phyloP scores from a whole-genome alignment of 2,329 filamentous ascomycete species.

The Lachnum nothofagi region DNA sequence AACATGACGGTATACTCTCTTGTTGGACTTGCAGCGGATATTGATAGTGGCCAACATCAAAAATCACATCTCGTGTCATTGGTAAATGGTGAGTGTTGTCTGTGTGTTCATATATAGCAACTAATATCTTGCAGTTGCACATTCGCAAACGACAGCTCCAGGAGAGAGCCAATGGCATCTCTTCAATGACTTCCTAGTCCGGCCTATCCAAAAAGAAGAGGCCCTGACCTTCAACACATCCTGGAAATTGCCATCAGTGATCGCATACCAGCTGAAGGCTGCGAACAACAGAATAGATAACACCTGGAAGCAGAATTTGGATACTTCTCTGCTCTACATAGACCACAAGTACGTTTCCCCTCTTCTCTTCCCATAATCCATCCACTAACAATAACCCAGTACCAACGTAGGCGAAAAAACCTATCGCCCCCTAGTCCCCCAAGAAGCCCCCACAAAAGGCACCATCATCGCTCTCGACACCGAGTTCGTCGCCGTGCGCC shows the following conservation, averaged over 20 bases:
- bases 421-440: conserved; percentile 54
- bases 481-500: conserved; percentile 88
- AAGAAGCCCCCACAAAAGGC: conserved; percentile 64
- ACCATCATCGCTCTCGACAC: conserved; percentile 88
- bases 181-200: conserved; percentile 95
- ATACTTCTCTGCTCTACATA: conserved; percentile 77
- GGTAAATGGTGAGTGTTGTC: conserved; percentile 65
- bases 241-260: conserved; percentile 88
- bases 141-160: conserved; percentile 56
- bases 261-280: conserved; percentile 79
- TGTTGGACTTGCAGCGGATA: conserved; percentile 82
- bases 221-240: conserved; percentile 82
- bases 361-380: neutral
- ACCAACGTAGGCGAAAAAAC: conserved; percentile 45
- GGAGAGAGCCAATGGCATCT: conserved; percentile 78
- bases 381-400: conserved; percentile 32
- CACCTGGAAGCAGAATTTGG: conserved; percentile 77
- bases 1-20: conserved; percentile 86
- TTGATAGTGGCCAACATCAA: conserved; percentile 78
- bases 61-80: conserved; percentile 88
- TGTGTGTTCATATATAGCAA: neutral
- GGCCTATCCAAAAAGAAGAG: conserved; percentile 72
- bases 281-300: conserved; percentile 78
- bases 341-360: conserved; percentile 49
- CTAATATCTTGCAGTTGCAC: conserved; percentile 48